Percentiles rank a stretch among this genome's conserved stretches.
phyloP scores from a whole-genome alignment of 2,329 filamentous ascomycete genomes.

The Truncatella angustata region DNA sequence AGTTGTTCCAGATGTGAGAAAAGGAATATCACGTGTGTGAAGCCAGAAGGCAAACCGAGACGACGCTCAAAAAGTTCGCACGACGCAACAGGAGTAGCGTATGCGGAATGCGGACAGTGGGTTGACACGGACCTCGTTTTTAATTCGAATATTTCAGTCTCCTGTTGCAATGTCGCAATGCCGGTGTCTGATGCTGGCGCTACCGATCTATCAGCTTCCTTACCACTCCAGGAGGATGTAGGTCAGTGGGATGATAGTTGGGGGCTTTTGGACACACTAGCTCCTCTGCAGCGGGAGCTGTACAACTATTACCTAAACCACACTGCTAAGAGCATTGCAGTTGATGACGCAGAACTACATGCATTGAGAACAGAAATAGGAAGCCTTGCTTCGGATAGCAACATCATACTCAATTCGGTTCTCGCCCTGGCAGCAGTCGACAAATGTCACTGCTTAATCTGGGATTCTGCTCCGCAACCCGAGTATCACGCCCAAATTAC shows the following conservation, averaged over 20 bases:
- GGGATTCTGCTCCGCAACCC: background rate
- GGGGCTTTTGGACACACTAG: background rate
- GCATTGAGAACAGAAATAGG: background rate
- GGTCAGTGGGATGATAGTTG: background rate
- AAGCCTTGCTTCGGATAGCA: background rate
- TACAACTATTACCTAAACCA: background rate
- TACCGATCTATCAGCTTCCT: background rate
- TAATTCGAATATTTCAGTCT: background rate
- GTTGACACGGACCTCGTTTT: too few species aligned
- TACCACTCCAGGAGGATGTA: background rate
- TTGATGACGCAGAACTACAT: background rate
- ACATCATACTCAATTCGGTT: background rate
- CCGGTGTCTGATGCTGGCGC: background rate
- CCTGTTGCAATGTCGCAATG: too few species aligned
- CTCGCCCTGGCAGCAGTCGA: background rate
- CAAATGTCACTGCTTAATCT: background rate
- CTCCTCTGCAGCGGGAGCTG: background rate
- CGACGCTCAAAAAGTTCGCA: background rate
- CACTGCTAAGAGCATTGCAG: background rate
- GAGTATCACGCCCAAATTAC: background rate
- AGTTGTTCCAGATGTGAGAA: slow-evolving; percentile 2
- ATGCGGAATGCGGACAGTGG: background rate
- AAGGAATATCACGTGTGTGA: background rate
- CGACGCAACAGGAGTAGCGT: background rate
- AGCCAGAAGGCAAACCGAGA: background rate